Evolutionary conservation across 148 eudicot species (phyloP), one percentile per base, ranked within the genome.

Genomic region (Amaranthus cruentus): DNA sequence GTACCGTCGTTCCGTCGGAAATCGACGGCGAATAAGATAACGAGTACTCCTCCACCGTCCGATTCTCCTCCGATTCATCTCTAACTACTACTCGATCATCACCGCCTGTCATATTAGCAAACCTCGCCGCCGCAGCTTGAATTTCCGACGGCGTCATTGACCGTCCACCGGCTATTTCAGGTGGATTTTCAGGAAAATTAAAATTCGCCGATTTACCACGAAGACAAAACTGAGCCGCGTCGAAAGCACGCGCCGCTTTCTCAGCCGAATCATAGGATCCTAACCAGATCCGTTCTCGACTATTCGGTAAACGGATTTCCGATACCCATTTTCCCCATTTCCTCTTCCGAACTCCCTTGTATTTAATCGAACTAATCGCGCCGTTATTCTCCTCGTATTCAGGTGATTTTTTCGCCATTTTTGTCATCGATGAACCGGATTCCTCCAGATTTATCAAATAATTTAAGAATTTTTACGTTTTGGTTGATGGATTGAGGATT

Each of bases 291-390:
- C 98, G 67, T 44, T 91, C 96, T 6, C 98, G 83, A 69, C 97
- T 83, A 51, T 93, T 85, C 0, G 98, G 98, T 0, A 91, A 78
- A 6, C 98, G 87, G 47, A 93, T 85, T 54, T 93, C 98, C 7
- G 97, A 93, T 3, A 94, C 97, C 81, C 84, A 94, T 50, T 94
- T 94, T 0, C 98, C 98, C 98, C 98, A 94, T 57, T 91, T 91
- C 71, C 98, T 71, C 91, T 85, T 85, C 38, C 98, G 60, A 8
- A 94, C 98, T 1, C 98, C 98, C 67, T 72, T 91, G 69, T 85
- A 93, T 78, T 88, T 88, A 4, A 55, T 11, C 28, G 77, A 77
- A 9, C 46, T 42, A 2, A 47, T 28, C 38, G 38, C 15, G 5
- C 48, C 12, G 4, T 21, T 62, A 14, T 28, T 67, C 0, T 15